Evolutionary conservation across 257 asterid species (phyloP).

Genomic region (Nicotiana tabacum): DNA sequence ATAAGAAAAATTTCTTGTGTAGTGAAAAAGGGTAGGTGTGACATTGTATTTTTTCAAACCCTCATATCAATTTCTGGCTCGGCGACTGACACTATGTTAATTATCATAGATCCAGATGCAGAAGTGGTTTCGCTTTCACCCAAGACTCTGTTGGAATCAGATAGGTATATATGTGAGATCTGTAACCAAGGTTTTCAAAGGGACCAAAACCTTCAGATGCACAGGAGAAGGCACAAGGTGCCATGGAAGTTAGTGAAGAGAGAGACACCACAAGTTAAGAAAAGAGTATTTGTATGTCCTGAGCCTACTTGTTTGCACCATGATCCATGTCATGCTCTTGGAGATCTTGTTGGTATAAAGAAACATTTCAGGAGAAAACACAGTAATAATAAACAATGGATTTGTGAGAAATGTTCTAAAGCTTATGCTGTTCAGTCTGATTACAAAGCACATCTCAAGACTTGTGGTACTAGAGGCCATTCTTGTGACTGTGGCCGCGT

Average conservation of each 20-base stretch:
- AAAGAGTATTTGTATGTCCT: conserved; percentile 70
- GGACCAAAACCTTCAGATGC: conserved; percentile 29
- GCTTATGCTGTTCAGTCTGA: conserved; percentile 76
- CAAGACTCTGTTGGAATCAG: conserved; percentile 22
- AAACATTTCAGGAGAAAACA: conserved; percentile 69
- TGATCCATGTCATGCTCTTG: conserved; percentile 67
- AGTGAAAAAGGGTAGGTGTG: neutral
- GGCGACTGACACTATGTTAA: neutral
- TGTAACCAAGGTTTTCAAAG: conserved; percentile 28
- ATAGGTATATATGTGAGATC: conserved; percentile 23
- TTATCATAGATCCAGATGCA: conserved; percentile 19
- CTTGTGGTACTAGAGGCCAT: conserved; percentile 75
- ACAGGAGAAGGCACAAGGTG: conserved; percentile 23
- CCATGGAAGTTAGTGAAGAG: conserved; percentile 34
- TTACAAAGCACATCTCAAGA: conserved; percentile 66
- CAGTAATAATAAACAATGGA: conserved; percentile 64
- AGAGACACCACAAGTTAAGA: conserved; percentile 39
- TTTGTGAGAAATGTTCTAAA: conserved; percentile 61
- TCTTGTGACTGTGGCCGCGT: conserved; percentile 74
- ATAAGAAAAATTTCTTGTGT: neutral
- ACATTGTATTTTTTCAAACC: neutral
- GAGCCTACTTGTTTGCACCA: conserved; percentile 74
- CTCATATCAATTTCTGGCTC: too few relatives aligned
- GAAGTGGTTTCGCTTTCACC: conserved; percentile 26
- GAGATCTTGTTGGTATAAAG: conserved; percentile 74